Evolutionary conservation across 2,329 filamentous ascomycete species (phyloP).

Genomic region (Colletotrichum sp.): DNA sequence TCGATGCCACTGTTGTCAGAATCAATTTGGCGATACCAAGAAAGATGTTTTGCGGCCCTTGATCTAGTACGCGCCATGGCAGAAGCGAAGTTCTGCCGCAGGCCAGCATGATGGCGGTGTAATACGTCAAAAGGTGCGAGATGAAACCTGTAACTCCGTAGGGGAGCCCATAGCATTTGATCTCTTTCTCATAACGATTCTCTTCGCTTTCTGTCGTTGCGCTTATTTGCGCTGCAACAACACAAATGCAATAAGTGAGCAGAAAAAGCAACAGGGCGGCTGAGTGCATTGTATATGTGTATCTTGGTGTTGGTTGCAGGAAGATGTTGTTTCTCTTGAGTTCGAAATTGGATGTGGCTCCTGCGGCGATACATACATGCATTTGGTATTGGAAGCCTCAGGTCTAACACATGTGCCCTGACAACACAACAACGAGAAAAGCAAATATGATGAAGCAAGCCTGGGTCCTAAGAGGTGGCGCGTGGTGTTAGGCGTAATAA

Average conservation of each 20-base stretch:
- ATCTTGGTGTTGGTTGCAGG: not conserved
- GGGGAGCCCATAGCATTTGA: not conserved
- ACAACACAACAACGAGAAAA: not conserved
- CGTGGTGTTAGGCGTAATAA: not conserved
- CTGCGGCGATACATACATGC: not conserved
- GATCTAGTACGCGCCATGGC: not conserved
- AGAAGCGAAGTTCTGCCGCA: not conserved
- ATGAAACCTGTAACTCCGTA: not conserved
- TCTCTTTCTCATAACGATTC: not conserved
- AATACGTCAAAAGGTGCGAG: not conserved
- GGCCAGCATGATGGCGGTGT: not conserved
- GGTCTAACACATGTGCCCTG: rapidly evolving
- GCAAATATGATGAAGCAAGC: not conserved
- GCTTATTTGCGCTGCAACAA: not conserved
- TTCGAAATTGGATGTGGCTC: not conserved
- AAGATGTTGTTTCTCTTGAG: not conserved
- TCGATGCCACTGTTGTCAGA: not conserved
- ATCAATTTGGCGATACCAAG: not conserved
- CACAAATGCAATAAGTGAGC: not conserved
- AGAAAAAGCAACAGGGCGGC: not conserved
- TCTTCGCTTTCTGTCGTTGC: not conserved
- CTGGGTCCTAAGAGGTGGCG: not conserved
- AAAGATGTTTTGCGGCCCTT: not conserved
- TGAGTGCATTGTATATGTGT: not conserved
- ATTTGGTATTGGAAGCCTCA: not conserved